A percentile compares a stretch with the other conserved stretches of the same genome.
These are phyloP conservation scores for Penicillium sp. DNA, from an alignment of 2,329 filamentous ascomycete species.

Conservation along the genomic window DNA sequence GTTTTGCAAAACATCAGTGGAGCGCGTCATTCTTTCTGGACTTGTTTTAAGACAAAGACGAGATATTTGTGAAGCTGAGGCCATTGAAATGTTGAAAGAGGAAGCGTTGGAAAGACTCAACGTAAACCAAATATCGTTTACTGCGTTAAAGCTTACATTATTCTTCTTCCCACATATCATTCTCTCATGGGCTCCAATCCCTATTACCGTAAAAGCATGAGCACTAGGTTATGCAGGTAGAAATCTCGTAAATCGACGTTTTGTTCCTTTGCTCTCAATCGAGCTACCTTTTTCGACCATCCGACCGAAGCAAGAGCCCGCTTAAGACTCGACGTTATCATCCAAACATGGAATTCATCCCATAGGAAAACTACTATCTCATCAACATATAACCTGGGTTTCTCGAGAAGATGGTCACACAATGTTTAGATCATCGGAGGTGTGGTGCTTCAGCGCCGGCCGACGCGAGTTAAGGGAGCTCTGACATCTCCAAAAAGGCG, in stretches of 20 bases:
- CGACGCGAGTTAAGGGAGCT: constrained; percentile 20
- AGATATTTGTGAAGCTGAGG: too few relatives aligned
- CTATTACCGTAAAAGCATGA: too few relatives aligned
- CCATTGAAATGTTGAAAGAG: too few relatives aligned
- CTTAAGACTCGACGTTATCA: background rate
- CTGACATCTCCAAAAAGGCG: constrained; percentile 10
- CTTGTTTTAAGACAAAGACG: too few relatives aligned
- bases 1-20: too few relatives aligned
- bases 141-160: too few relatives aligned
- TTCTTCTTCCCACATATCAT: too few relatives aligned
- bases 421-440: constrained; percentile 25
- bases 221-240: background rate
- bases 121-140: too few relatives aligned
- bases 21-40: too few relatives aligned
- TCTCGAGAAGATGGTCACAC: constrained; percentile 23
- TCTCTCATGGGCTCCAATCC: too few relatives aligned
- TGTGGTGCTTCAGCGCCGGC: constrained; percentile 23
- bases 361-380: constrained; percentile 24
- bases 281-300: constrained; percentile 2
- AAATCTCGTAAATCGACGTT: background rate
- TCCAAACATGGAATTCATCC: background rate
- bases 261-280: background rate
- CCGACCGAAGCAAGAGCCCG: background rate
- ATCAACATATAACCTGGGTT: constrained; percentile 24
- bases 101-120: too few relatives aligned